Evolutionary conservation across 2,329 filamentous ascomycete species (phyloP), one percentile per base, ranked within the genome.

Genomic region (Paracorniculantispora psalliotae): DNA sequence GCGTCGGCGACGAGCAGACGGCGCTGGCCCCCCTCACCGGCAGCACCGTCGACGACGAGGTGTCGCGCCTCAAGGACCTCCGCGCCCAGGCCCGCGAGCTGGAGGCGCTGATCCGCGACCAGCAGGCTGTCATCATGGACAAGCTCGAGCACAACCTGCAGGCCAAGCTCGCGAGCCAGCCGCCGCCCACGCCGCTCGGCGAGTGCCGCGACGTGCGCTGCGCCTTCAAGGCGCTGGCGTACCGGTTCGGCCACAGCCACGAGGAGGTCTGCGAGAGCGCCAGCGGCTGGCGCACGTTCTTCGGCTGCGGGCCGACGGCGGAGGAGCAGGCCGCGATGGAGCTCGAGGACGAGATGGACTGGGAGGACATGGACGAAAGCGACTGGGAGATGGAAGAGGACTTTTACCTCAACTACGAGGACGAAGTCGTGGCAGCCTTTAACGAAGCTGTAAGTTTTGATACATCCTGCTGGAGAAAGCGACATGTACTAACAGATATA

Each of bases 41-140:
- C n/a, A 63, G 66, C 50, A 68, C 70, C 44, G 63, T 80, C 2
- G 72, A 78, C 23, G 67, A 71, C 12, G 72, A 80, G 58, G 63
- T 81, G n/a, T 71, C 70, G 15, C 76, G 80, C 48, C 68, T 82
- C 44, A 71, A 77, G 46, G 70, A 71, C 47, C 72, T 82, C 61
- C 73, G 71, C 62, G 66, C 69, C 51, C 75, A 78, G 62, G 67
- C 77, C 17, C 63, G 67, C 30, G 72, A 76, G 54, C 69, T 82
- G 43, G 68, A 77, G 63, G 68, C 72, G 52, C 69, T 75, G 15
- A 78, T 82, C 61, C 66, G 66, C 43, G 66, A 72, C 59, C 79
- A 78, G 63, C 74, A 80, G 64, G 67, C 68, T 4, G 70, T 73
- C 56, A 69, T 78, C 54, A 66, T 70, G 35, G 67, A 74, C 21